Conservation (phyloP, 129 eudicot genomes). For the Flaveria bidentis region DNA sequence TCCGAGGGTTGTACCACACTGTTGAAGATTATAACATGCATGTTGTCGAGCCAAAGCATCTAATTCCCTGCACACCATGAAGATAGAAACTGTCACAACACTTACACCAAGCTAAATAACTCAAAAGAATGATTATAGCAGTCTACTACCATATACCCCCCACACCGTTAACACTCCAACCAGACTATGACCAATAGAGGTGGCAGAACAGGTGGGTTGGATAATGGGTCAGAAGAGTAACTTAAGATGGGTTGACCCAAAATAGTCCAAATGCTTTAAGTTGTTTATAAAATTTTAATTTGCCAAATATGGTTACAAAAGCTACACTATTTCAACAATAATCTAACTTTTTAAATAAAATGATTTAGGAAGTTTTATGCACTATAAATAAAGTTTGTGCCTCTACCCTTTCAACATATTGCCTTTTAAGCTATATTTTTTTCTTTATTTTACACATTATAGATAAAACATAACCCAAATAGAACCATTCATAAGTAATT, state of each 20-base stretch:
- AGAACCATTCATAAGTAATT: neutral
- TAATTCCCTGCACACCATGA: constrained; percentile 68
- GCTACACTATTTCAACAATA: neutral
- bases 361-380: neutral
- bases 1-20: constrained; percentile 94
- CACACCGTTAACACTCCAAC: neutral
- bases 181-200: neutral
- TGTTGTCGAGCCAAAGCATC: constrained; percentile 91
- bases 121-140: too few relatives aligned
- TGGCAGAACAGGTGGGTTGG: neutral
- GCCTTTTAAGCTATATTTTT: neutral
- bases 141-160: neutral
- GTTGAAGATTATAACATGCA: constrained; percentile 88
- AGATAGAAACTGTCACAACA: constrained; percentile 3
- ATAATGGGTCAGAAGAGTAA: neutral
- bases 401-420: neutral
- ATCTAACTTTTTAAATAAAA: neutral
- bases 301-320: neutral
- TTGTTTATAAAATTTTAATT: neutral
- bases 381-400: neutral
- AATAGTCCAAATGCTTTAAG: neutral
- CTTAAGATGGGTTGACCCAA: neutral
- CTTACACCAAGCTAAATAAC: neutral
- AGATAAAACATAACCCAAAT: neutral
- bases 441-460: neutral